These are phyloP conservation scores for Tricholoma terreum DNA, from an alignment of 768 basidiomycete species.

Conservation along the genomic window DNA sequence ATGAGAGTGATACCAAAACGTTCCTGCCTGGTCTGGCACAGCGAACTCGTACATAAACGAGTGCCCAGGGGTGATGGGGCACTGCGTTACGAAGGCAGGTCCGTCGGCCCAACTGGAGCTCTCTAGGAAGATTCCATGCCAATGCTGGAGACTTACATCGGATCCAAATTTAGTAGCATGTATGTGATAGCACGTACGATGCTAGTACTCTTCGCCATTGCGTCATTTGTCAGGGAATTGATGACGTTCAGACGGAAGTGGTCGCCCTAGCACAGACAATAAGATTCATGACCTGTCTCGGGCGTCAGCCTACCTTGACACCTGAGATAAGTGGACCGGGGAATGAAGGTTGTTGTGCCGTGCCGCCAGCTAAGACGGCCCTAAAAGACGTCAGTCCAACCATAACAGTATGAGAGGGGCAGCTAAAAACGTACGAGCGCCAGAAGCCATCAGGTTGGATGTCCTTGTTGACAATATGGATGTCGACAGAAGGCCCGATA, in stretches of 20 bases:
- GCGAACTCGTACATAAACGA: constrained; percentile 35
- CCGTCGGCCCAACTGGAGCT: constrained; percentile 40
- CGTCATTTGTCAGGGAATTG: constrained; percentile 22
- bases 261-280: background rate
- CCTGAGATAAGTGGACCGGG: constrained; percentile 1
- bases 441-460: background rate
- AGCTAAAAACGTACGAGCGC: background rate
- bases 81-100: constrained; percentile 32
- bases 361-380: background rate
- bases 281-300: background rate
- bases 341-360: background rate
- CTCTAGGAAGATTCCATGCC: constrained; percentile 41
- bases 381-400: background rate
- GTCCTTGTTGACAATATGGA: background rate
- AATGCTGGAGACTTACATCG: constrained; percentile 24
- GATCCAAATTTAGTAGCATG: background rate
- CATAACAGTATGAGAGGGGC: background rate
- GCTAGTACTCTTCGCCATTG: constrained; percentile 17
- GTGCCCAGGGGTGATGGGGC: constrained; percentile 32
- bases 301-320: background rate
- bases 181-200: constrained; percentile 10
- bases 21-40: constrained; percentile 15
- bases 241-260: background rate
- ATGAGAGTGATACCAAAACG: constrained; percentile 24
- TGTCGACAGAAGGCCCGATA: background rate